Percentiles rank a stretch among this genome's conserved stretches.
Conservation (phyloP, 306 rosid genomes). For the Vigna mungo region DNA sequence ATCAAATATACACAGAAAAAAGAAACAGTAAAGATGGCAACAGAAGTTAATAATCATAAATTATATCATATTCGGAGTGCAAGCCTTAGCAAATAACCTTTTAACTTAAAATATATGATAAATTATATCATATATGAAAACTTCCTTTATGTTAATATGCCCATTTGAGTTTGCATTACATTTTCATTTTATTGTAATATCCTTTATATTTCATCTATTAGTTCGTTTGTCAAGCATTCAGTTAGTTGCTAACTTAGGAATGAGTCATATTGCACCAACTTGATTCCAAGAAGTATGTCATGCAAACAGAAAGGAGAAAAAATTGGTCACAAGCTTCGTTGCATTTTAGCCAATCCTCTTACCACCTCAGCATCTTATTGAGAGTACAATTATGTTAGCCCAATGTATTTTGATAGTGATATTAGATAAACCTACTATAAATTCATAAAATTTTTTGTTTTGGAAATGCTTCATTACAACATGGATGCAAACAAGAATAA, state of each 20-base stretch:
- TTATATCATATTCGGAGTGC: neutral
- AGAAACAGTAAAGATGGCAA: slow-evolving; percentile 12
- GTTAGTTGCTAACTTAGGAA: neutral
- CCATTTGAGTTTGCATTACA: neutral
- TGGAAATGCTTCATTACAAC: too few species aligned
- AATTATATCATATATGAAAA: neutral
- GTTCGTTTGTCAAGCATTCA: neutral
- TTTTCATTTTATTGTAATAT: neutral
- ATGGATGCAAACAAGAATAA: neutral
- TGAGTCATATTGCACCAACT: neutral
- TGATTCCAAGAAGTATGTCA: too few species aligned
- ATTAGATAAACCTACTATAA: too few species aligned
- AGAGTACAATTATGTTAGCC: too few species aligned
- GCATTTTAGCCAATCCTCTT: too few species aligned
- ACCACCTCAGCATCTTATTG: too few species aligned
- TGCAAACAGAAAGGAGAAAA: too few species aligned
- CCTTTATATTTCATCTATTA: neutral
- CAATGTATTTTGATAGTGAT: too few species aligned
- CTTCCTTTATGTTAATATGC: neutral
- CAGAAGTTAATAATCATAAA: slow-evolving; percentile 5
- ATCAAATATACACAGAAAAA: neutral
- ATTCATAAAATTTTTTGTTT: too few species aligned
- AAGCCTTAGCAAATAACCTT: slow-evolving; percentile 21
- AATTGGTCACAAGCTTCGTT: too few species aligned
- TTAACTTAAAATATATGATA: neutral